These are phyloP conservation scores for Sphagnum tenellum DNA, from an alignment of 225 moss, liverwort and hornwort genomes.

Conservation along the genomic window DNA sequence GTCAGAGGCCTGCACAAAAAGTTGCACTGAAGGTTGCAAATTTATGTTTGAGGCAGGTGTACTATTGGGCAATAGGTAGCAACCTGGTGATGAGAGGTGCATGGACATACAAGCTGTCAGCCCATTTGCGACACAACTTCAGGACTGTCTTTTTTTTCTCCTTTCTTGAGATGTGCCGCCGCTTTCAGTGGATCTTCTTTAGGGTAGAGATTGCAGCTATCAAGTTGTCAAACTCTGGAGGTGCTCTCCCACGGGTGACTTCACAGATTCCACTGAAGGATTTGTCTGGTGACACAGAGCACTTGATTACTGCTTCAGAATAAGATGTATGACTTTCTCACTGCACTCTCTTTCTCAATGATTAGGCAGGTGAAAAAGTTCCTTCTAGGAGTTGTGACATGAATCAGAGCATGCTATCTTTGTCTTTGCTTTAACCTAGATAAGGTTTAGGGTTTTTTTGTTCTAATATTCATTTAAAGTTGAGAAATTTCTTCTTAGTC, in stretches of 20 bases:
- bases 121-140: slow-evolving; percentile 84
- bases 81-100: slow-evolving; percentile 78
- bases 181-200: slow-evolving; percentile 93
- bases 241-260: slow-evolving; percentile 30
- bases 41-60: slow-evolving; percentile 35
- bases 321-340: slow-evolving; percentile 19
- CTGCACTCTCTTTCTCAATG: no score
- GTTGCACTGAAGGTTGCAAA: no score
- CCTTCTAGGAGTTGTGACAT: no score
- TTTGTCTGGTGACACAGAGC: slow-evolving; percentile 32
- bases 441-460: no score
- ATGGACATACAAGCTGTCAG: slow-evolving; percentile 90
- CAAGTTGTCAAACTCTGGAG: slow-evolving; percentile 26
- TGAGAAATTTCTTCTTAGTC: no score
- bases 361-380: no score
- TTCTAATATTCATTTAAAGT: no score
- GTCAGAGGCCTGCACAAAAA: no score
- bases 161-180: slow-evolving; percentile 80
- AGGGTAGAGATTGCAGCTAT: slow-evolving; percentile 86
- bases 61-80: slow-evolving; percentile 87
- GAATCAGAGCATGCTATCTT: no score
- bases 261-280: slow-evolving; percentile 47
- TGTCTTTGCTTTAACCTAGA: no score
- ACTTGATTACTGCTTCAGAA: slow-evolving; percentile 31
- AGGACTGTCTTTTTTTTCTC: slow-evolving; percentile 89